phyloP scores from a whole-genome alignment of 2,329 filamentous ascomycete genomes.

The Apiospora arundinis region DNA sequence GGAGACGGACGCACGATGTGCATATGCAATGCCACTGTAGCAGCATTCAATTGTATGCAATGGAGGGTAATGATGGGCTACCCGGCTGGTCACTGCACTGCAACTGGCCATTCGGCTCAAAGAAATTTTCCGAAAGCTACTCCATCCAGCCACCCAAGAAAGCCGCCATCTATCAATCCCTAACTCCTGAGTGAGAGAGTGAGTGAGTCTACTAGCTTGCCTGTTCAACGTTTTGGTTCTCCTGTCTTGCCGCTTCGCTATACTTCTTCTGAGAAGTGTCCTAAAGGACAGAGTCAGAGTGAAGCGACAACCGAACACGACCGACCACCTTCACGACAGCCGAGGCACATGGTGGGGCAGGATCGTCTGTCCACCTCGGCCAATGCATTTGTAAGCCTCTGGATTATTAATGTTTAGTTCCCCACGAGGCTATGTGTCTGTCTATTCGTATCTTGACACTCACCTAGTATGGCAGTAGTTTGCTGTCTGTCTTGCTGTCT shows the following conservation, averaged over 20 bases:
- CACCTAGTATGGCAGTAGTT: background rate
- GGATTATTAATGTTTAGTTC: background rate
- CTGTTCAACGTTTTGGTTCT: background rate
- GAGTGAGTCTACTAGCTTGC: background rate
- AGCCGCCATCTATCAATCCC: too few species aligned
- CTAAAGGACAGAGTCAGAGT: too few species aligned
- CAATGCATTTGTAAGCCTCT: slow-evolving; percentile 10
- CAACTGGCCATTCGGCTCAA: background rate
- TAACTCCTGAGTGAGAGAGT: background rate
- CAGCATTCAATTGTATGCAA: background rate
- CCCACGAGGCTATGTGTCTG: slow-evolving; percentile 1
- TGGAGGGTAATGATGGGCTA: background rate
- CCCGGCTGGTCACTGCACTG: too few species aligned
- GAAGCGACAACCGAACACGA: background rate
- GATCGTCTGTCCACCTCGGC: slow-evolving; percentile 5
- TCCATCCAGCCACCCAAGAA: background rate
- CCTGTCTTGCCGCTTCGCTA: background rate
- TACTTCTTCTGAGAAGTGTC: background rate
- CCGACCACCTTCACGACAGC: background rate
- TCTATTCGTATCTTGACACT: background rate
- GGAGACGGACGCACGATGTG: slow-evolving; percentile 3
- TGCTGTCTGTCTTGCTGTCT: background rate
- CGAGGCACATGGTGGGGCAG: slow-evolving; percentile 11
- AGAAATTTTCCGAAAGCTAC: background rate
- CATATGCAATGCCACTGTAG: slow-evolving; percentile 6